These are phyloP conservation scores for Massariosphaeria phaeospora DNA, from an alignment of 495 filamentous ascomycete species.

Conservation along the genomic window DNA sequence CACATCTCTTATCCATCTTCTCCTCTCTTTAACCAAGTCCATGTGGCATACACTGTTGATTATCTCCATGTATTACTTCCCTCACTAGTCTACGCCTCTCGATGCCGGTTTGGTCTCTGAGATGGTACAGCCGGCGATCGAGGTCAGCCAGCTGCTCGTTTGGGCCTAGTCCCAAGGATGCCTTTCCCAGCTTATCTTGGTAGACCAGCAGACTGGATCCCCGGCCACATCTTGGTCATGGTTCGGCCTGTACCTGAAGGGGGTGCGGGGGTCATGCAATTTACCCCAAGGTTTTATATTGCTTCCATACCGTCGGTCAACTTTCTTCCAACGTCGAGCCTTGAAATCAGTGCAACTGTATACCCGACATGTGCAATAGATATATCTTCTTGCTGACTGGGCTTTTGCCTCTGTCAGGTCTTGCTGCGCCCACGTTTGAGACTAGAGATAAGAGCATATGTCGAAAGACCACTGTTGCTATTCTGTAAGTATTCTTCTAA, in stretches of 20 bases:
- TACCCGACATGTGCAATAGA: constrained; percentile 8
- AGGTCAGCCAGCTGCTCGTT: constrained; percentile 17
- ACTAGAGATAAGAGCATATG: constrained; percentile 23
- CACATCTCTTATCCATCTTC: too few species aligned
- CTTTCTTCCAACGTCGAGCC: constrained; percentile 4
- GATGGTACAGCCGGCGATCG: too few species aligned
- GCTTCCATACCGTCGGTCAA: neutral
- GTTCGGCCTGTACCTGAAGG: neutral
- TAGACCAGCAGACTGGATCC: neutral
- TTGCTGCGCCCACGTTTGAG: constrained; percentile 16
- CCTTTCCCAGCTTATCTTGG: constrained; percentile 18
- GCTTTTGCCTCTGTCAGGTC: neutral
- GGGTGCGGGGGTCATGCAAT: constrained; percentile 10
- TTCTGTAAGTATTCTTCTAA: constrained; percentile 23
- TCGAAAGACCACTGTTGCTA: constrained; percentile 25
- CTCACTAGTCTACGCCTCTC: too few species aligned
- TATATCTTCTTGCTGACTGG: neutral
- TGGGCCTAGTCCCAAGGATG: constrained; percentile 5
- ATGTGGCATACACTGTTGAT: too few species aligned
- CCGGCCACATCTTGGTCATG: neutral
- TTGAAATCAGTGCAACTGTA: neutral
- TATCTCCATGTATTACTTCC: too few species aligned
- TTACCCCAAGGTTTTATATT: constrained; percentile 7
- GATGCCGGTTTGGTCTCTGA: too few species aligned
- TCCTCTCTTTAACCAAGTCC: too few species aligned